Evolutionary conservation across 225 moss, liverwort and hornwort genomes (phyloP), one percentile per base, ranked within the genome.

Genomic region (Polytrichum commune): DNA sequence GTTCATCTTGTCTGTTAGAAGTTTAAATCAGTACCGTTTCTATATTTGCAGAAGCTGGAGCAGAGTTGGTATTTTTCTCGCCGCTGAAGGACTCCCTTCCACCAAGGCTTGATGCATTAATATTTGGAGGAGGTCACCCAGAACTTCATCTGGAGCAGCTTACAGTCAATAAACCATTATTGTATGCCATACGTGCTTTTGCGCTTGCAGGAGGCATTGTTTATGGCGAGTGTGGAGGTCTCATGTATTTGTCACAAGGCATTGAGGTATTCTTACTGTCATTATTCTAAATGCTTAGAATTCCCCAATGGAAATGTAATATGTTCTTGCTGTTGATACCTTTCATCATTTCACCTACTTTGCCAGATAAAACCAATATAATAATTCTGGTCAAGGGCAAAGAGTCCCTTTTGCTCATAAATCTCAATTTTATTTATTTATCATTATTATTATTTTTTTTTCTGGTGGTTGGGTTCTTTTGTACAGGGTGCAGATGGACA

Each of bases 151-250:
- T 79, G 19, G 81, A 85, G 79, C 77, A 81, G 76, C 75, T 90
- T 60, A 75, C 84, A 79, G 80, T 79, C 69, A 90, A 90, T 64
- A 90, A 88, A 69, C 67, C 82, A 66, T 53, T 90, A 79, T 72
- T 90, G 63, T 90, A 90, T 78, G 88, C 85, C 76, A 77, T 90
- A n/a, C 85, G 85, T 65, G 88, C 90, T 64, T 90, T 90, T 81
- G 88, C 90, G 65, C 77, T 88, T 76, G 88, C 88, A 5, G 88
- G 90, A 22, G 90, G 90, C 60, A 81, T 90, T 38, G 83, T 90
- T 30, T 88, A 85, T 74, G 88, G 84, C 74, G 88, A 90, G 77
- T 85, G 88, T 74, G 88, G 90, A 78, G 90, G 90, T 32, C 83
- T 90, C 29, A 90, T 88, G 90, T 90, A 90, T 70, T 69, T 90